phyloP scores from a whole-genome alignment of 164 flowering plant genomes.

The Buxus sempervirens region DNA sequence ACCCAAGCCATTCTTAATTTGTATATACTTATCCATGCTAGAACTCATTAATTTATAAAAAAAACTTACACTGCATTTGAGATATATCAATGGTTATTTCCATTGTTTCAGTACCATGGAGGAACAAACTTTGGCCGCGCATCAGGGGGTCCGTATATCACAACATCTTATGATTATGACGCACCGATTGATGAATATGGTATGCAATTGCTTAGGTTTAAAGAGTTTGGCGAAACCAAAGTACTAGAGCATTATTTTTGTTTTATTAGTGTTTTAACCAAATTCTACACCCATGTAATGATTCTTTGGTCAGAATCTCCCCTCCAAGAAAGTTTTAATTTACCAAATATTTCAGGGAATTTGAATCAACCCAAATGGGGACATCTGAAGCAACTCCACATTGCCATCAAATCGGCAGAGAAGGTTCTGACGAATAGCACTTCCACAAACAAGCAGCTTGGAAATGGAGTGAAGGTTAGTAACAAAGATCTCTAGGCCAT shows the following conservation, averaged over 20 bases:
- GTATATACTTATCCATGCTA: too few relatives aligned
- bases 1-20: too few relatives aligned
- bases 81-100: too few relatives aligned
- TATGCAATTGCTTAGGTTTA: slow-evolving; percentile 10
- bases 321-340: not conserved
- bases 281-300: too few relatives aligned
- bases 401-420: slow-evolving; percentile 32
- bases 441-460: slow-evolving; percentile 11
- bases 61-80: too few relatives aligned
- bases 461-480: slow-evolving; percentile 24
- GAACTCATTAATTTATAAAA: too few relatives aligned
- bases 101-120: slow-evolving; percentile 42
- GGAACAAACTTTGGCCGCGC: slow-evolving; percentile 64
- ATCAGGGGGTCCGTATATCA: slow-evolving; percentile 56
- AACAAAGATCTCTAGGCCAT: not conserved
- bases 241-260: too few relatives aligned
- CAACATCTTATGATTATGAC: slow-evolving; percentile 52
- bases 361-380: slow-evolving; percentile 58
- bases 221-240: too few relatives aligned
- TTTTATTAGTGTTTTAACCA: too few relatives aligned
- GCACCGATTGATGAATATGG: slow-evolving; percentile 62
- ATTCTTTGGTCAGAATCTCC: too few relatives aligned
- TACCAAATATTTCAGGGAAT: slow-evolving; percentile 13
- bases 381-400: slow-evolving; percentile 51
- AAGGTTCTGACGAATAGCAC: slow-evolving; percentile 36